phyloP scores from a whole-genome alignment of 1,284 basidiomycete species.

The Sanghuangporus baumii region DNA sequence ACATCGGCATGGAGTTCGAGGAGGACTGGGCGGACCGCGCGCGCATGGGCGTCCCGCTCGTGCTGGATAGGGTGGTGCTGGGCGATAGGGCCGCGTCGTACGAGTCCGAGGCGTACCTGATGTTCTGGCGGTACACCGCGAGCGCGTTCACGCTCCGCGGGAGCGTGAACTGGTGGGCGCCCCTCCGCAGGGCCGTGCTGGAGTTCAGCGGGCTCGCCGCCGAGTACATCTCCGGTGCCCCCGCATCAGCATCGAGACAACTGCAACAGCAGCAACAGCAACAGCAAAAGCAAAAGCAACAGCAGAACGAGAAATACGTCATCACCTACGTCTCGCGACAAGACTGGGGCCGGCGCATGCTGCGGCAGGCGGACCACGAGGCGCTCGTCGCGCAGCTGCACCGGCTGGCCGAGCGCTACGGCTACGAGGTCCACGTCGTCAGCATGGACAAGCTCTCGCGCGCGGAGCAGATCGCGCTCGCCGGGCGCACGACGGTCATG shows the following conservation, averaged over 20 bases:
- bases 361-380: conserved; percentile 61
- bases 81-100: conserved; percentile 81
- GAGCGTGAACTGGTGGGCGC: conserved; percentile 76
- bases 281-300: conserved; percentile 53
- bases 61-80: conserved; percentile 80
- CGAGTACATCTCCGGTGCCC: conserved; percentile 30
- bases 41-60: conserved; percentile 59
- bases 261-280: no score
- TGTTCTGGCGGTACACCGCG: conserved; percentile 70
- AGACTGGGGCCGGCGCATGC: conserved; percentile 76
- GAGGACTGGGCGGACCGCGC: conserved; percentile 78
- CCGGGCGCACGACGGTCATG: conserved; percentile 83
- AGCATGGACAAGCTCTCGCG: conserved; percentile 76
- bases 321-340: conserved; percentile 88
- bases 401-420: conserved; percentile 61
- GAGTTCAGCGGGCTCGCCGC: conserved; percentile 57
- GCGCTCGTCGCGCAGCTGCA: conserved; percentile 56
- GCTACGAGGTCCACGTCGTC: conserved; percentile 82
- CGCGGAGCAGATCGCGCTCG: conserved; percentile 71
- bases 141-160: conserved; percentile 71
- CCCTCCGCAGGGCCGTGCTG: conserved; percentile 67
- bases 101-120: conserved; percentile 58
- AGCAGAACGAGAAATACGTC: conserved; percentile 41
- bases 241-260: no score
- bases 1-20: conserved; percentile 66